Base-by-base conservation (phyloP, 495 filamentous ascomycete genomes). In the Bacidia gigantensis region DNA sequence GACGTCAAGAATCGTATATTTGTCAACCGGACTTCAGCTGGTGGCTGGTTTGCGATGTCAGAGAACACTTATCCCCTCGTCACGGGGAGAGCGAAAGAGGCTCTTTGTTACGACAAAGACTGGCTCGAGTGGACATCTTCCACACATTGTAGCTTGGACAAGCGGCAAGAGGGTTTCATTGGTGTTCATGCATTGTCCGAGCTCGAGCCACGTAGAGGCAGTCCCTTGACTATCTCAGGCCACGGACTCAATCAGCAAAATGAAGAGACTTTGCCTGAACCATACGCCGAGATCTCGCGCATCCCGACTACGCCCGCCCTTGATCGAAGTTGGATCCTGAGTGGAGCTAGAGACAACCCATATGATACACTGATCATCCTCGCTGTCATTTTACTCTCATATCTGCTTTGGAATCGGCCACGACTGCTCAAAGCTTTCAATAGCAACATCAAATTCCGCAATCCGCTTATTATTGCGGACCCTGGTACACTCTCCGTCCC, bases 21-120 rank as follows among this genome's bases (percentile, higher is more conserved):
- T 62, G 76, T 98, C 45, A 93, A 95, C 61, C 82, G 81, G 51
- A 96, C 87, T 7, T 78, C 84, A 56, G 72, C 73, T 35, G 89
- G 88, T 35, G 82, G 86, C 53, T 96, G 89, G 87, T 98, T 90
- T 66, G 92, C 89, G 17, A 77, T 98, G 66, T 95, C 92, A 0
- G 90, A 93, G 48, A 77, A 66, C 50, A 83, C 79, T 2, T 98
- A 95, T 59, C 92, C 92, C 7, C 64, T 86, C 7, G 83, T 90
- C 20, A 81, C 88, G 10, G 78, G 84, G 21, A 77, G 80, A 3
- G 81, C 83, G 2, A 65, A 71, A 53, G 67, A 71, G 53, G 89
- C 89, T 1, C 72, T 74, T 49, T 80, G 79, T 56, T 80, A 83
- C 54, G 71, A 72, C 38, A 71, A 75, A 46, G 83, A 82, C 39